phyloP scores from a whole-genome alignment of 176 grass and related monocot genomes.

The Chloris gayana region DNA sequence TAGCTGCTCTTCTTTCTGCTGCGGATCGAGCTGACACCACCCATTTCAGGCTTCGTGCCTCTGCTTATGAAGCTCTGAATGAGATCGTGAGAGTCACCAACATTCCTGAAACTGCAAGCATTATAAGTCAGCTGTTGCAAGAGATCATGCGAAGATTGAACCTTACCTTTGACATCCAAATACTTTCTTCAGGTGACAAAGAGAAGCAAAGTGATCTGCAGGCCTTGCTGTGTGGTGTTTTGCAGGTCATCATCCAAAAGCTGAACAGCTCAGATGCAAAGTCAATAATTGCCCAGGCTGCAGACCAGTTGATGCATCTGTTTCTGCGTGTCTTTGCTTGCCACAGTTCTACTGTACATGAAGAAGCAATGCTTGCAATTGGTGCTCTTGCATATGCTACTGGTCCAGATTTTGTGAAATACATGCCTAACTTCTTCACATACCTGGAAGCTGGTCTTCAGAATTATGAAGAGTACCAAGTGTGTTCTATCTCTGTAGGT shows the following conservation, averaged over 20 bases:
- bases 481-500: constrained; percentile 84
- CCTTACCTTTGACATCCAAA: constrained; percentile 67
- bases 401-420: constrained; percentile 81
- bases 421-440: constrained; percentile 81
- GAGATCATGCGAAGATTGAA: constrained; percentile 82
- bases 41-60: constrained; percentile 73
- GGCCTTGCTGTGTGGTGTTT: constrained; percentile 79
- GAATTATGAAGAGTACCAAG: constrained; percentile 92
- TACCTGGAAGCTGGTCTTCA: constrained; percentile 82
- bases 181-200: constrained; percentile 67
- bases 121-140: constrained; percentile 55
- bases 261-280: constrained; percentile 73
- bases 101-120: constrained; percentile 61
- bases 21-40: constrained; percentile 68
- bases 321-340: constrained; percentile 83
- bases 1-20: constrained; percentile 75
- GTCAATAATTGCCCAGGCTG: constrained; percentile 62
- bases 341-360: constrained; percentile 79
- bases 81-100: constrained; percentile 86
- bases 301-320: constrained; percentile 82
- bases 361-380: constrained; percentile 94
- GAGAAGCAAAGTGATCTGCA: constrained; percentile 83
- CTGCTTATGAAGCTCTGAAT: constrained; percentile 92
- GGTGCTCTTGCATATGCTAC: constrained; percentile 93
- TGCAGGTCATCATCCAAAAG: constrained; percentile 95